Conservation (phyloP, 2,329 filamentous ascomycete genomes). For the Chaetomium globosum region DNA sequence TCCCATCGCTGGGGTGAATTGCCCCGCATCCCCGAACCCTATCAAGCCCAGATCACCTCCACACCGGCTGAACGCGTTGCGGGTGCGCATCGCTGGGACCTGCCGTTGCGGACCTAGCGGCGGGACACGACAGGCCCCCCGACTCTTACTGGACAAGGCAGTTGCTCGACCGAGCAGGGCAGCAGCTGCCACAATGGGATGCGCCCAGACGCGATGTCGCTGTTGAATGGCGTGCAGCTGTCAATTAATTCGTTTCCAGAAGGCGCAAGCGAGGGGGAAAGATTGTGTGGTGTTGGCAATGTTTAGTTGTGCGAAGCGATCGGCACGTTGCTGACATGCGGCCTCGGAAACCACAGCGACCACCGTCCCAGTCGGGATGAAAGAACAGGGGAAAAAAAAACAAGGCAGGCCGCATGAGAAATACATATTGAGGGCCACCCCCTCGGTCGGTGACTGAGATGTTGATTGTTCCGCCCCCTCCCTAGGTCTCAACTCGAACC, state of each 20-base stretch:
- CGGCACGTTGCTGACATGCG: slow-evolving; percentile 5
- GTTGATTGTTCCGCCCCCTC: background rate
- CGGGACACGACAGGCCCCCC: slow-evolving; percentile 4
- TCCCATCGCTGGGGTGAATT: background rate
- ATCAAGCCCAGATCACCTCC: background rate
- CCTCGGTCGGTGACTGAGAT: background rate
- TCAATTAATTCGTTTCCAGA: slow-evolving; percentile 14
- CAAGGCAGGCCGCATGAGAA: background rate
- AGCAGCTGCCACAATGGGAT: slow-evolving; percentile 30
- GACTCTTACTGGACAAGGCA: slow-evolving; percentile 23
- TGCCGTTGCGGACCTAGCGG: slow-evolving; percentile 32
- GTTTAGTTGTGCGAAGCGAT: background rate
- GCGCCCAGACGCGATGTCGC: slow-evolving; percentile 23
- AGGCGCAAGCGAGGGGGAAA: slow-evolving; percentile 10
- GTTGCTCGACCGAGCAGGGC: slow-evolving; percentile 17
- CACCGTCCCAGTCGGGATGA: background rate
- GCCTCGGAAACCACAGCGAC: background rate
- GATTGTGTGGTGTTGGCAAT: background rate
- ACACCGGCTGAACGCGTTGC: background rate
- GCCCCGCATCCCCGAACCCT: background rate
- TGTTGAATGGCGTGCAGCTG: slow-evolving; percentile 22
- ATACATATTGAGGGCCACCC: background rate
- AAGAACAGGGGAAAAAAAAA: background rate
- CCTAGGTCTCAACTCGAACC: background rate
- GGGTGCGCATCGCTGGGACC: slow-evolving; percentile 18